These are phyloP conservation scores for Botrytis deweyae DNA, from an alignment of 2,329 filamentous ascomycete genomes.

Conservation along the genomic window DNA sequence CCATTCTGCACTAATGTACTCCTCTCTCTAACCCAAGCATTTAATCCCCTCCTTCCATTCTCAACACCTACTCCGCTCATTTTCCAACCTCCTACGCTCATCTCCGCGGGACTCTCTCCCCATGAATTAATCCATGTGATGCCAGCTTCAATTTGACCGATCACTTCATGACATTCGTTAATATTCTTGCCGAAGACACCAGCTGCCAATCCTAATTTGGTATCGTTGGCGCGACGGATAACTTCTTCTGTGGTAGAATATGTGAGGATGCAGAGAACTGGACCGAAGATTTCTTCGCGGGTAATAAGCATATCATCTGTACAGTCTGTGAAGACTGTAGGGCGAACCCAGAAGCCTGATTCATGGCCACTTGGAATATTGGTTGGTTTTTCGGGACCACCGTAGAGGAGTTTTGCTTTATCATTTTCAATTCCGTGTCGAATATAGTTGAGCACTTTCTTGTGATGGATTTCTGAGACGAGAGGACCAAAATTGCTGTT, in stretches of 20 bases:
- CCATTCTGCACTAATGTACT: slow-evolving; percentile 81
- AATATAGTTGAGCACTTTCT: slow-evolving; percentile 79
- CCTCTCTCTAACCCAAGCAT: slow-evolving; percentile 83
- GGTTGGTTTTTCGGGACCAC: slow-evolving; percentile 60
- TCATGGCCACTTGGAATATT: slow-evolving; percentile 40
- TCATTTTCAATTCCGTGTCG: slow-evolving; percentile 71
- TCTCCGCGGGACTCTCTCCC: slow-evolving; percentile 90
- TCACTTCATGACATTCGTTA: slow-evolving; percentile 68
- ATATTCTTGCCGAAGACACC: slow-evolving; percentile 80
- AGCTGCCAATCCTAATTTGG: slow-evolving; percentile 75
- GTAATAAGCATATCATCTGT: slow-evolving; percentile 78
- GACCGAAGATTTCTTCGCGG: slow-evolving; percentile 83
- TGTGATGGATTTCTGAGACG: slow-evolving; percentile 69
- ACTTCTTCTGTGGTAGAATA: slow-evolving; percentile 71
- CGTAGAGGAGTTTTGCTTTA: slow-evolving; percentile 70
- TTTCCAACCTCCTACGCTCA: slow-evolving; percentile 93
- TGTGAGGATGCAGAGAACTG: slow-evolving; percentile 77
- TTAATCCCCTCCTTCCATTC: slow-evolving; percentile 76
- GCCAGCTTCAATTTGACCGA: slow-evolving; percentile 72
- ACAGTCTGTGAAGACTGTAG: slow-evolving; percentile 85
- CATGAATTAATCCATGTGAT: slow-evolving; percentile 94
- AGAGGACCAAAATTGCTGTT: slow-evolving; percentile 82
- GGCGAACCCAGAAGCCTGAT: slow-evolving; percentile 78
- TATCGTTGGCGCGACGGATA: slow-evolving; percentile 71
- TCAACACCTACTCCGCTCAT: slow-evolving; percentile 84